phyloP scores from a whole-genome alignment of 768 basidiomycete genomes.

The Tricholoma flavovirens region DNA sequence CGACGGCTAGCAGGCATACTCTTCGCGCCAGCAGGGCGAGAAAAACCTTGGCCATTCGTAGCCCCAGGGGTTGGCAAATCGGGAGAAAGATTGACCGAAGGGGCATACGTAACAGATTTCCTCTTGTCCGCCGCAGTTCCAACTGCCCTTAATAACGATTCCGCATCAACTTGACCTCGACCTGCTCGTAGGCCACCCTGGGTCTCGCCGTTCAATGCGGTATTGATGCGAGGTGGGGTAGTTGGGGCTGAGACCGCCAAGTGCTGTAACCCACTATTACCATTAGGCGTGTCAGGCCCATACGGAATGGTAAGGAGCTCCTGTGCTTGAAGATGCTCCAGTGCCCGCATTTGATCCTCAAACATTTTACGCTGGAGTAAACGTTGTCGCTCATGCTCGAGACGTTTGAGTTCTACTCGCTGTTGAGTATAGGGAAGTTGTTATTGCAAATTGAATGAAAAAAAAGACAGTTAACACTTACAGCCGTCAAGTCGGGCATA shows the following conservation, averaged over 20 bases:
- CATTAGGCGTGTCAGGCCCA: conserved; percentile 41
- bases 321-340: conserved; percentile 88
- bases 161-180: conserved; percentile 53
- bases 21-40: conserved; percentile 71
- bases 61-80: conserved; percentile 46
- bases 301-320: conserved; percentile 75
- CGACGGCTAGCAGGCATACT: conserved; percentile 92
- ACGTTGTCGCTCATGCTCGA: conserved; percentile 90
- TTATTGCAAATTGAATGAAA: neutral
- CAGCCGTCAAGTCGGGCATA: conserved; percentile 82
- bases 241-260: conserved; percentile 87
- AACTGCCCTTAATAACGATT: conserved; percentile 62
- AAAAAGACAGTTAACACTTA: conserved; percentile 37
- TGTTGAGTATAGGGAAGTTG: conserved; percentile 23
- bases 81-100: conserved; percentile 68
- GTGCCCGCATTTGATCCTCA: conserved; percentile 92
- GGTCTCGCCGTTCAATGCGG: conserved; percentile 56
- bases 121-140: conserved; percentile 70
- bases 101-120: conserved; percentile 83
- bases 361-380: conserved; percentile 81
- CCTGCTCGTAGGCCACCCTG: conserved; percentile 35
- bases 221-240: conserved; percentile 76
- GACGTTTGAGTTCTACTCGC: conserved; percentile 87
- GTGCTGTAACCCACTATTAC: conserved; percentile 55
- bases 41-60: conserved; percentile 47